Evolutionary conservation across 768 basidiomycete genomes (phyloP), one percentile per base, ranked within the genome.

Genomic region (Suillus clintonianus): DNA sequence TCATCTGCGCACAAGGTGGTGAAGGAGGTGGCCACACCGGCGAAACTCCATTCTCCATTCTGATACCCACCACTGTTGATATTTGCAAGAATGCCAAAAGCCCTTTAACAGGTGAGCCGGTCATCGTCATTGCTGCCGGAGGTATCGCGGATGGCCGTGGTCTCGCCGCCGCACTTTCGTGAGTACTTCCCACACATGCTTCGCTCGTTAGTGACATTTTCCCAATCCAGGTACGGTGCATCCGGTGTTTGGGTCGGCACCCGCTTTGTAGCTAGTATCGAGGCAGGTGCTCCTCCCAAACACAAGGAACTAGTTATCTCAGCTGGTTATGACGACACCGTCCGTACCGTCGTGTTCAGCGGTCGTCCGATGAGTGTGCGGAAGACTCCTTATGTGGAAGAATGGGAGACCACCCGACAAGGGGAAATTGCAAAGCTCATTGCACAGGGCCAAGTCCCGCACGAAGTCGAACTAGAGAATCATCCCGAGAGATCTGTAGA

Each of bases 11-110:
- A 1, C 92, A 92, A 74, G 91, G 90, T 39, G 92, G 91, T 19
- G 93, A 94, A 76, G 94, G 92, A 22, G 93, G 94, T 32, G 94
- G 93, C 14, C 94, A 95, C 77, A 94, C 94, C 1, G 92, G 94
- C 45, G 89, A 92, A 60, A 91, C 84, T 13, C 83, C 91, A 1
- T 91, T 91, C 72, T 91, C 90, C 13, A 84, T 95, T 65, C 84
- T 95, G 36, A 90, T 94, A 58, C 94, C 93, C 10, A 86, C 89
- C 0, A 86, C 88, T 59, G 91, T 94, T 53, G 94, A 95, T 74
- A 71, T 89, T n/a, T 92, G 89, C 77, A 86, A 84, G 71, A 77
- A 80, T 66, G 78, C 80, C 47, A 90, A 82, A 68, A 91, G 89
- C 73, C 90, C 92, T 24, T 76, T 96, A 60, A 94, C 92, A 0